A percentile compares a stretch with the other conserved stretches of the same genome.
Conservation (phyloP, 371 early-diverging fungal species). For the Mortierella sp. region DNA sequence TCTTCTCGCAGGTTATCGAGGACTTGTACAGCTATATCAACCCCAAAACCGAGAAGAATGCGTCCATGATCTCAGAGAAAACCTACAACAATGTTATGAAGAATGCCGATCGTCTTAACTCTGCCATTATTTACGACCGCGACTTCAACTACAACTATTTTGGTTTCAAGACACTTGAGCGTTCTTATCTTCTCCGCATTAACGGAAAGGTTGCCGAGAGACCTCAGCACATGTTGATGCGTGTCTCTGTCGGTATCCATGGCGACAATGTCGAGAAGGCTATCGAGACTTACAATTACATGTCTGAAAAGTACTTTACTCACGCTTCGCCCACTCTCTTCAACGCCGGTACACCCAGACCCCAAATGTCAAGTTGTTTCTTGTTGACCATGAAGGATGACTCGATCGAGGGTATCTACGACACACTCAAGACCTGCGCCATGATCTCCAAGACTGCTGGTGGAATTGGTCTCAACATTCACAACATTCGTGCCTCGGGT, state of each 20-base stretch:
- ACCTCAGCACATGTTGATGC: conserved; percentile 99
- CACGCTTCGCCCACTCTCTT: conserved; percentile 99
- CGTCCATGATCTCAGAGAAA: conserved; percentile 90
- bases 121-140: conserved; percentile 94
- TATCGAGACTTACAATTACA: conserved; percentile 96
- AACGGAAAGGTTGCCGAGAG: conserved; percentile 91
- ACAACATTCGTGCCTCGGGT: conserved; percentile 96
- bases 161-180: conserved; percentile 99
- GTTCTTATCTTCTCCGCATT: conserved; percentile 94
- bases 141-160: conserved; percentile 99
- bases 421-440: conserved; percentile 97
- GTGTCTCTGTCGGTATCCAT: conserved; percentile 98
- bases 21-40: conserved; percentile 90
- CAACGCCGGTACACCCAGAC: conserved; percentile 97
- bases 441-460: conserved; percentile 99
- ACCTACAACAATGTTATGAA: conserved; percentile 81
- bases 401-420: conserved; percentile 98
- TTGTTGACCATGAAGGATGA: conserved; percentile 97
- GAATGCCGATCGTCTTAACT: conserved; percentile 89
- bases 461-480: conserved; percentile 98
- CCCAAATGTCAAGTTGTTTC: conserved; percentile 98
- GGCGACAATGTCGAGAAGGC: conserved; percentile 93
- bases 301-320: conserved; percentile 97
- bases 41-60: conserved; percentile 88
- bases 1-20: conserved; percentile 91